Evolutionary conservation across 2,329 filamentous ascomycete genomes (phyloP), one percentile per base, ranked within the genome.

Genomic region (Aureobasidium zeae): DNA sequence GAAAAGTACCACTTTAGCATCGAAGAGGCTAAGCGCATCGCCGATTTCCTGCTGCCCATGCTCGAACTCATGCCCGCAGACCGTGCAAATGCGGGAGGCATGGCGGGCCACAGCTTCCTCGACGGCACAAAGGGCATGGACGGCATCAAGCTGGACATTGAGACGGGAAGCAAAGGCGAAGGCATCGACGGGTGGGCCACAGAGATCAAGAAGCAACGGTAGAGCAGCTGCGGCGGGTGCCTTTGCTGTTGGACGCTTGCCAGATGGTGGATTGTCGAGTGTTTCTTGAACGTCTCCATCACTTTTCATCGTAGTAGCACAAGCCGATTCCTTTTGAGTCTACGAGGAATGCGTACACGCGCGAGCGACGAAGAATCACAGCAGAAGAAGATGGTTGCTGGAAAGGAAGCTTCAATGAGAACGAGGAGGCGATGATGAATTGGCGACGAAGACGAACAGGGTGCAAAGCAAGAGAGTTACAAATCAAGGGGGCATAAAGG

Each of bases 1-100:
- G 91, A 98, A 64, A 98, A 98, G 61, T 98, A 98, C 59, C 91
- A 96, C 63, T 96, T 94, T 65, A 80, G 77, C 51, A 77, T 84
- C 10, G 78, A 94, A 38, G 87, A 95, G 54, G 79, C 77, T 32
- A 83, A 81, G 64, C 77, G 77, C 48, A 81, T 95, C 51, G 73
- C 80, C 12, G 83, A 85, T 20, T 95, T 98, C 64, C 63, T 98
- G 46, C 71, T 80, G 1, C 91, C 91, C 1, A 93, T 96, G 86
- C 71, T 98, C 28, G 86, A 95, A 62, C 69, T 98, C 17, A 67
- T 86, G 29, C 91, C 91, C 0, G 86, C 89, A 48, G 84, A 86
- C 63, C 74, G 91, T 29, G 91, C 91, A 9, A 98, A 96, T 59
- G 91, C 91, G 1, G 91, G 91, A 25, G 91, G 91, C 5, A 96